Base-by-base conservation (phyloP, 2,329 filamentous ascomycete species). In the Aspergillus tamarii region DNA sequence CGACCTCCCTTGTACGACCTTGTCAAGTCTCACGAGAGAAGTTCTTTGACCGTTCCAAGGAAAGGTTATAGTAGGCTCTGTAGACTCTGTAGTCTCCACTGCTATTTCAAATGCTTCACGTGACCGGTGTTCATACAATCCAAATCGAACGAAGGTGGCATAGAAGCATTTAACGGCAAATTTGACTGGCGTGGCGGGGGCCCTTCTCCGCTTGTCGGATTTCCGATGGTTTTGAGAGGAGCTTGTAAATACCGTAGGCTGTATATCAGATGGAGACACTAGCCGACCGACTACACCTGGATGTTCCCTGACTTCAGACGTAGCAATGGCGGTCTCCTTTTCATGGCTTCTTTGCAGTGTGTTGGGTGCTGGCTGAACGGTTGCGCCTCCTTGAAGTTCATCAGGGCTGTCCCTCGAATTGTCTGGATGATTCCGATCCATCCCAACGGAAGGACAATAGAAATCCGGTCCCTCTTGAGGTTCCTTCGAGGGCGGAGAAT, bases 371-470 rank as follows among this genome's bases (percentile, higher is more conserved):
- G 66, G 70, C 5, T 63, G 57, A 43, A 73, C 74, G 6, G 77
- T 78, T 45, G 68, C 74, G 11, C 70, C 76, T 12, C 77, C 78
- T 61, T 81, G 78, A 2, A 81, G 64, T 61, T 77, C 78, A 70
- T 81, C 78, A 6, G 77, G 70, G 60, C 78, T 81, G 45, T 80
- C 78, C 45, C 72, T 68, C n/a, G 60, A 55, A 28, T 65, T 67
- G 21, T 60, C 62, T 41, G 28, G 66, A 36, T 41, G 59, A 9
- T 62, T 45, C 2, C 34, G 60, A 55, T 66, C 60, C 4, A 48
- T 59, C 19, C 46, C 26, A 34, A 60, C n/a, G 30, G 43, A 55
- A 45, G 48, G 60, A n/a, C 45, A 28, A 36, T 23, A 46, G 34
- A 32, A 23, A 56, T 32, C 30, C 4, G 23, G 23, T 14, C 45